These are phyloP conservation scores for Biancaea sappan DNA, from an alignment of 306 rosid genomes.

Conservation along the genomic window DNA sequence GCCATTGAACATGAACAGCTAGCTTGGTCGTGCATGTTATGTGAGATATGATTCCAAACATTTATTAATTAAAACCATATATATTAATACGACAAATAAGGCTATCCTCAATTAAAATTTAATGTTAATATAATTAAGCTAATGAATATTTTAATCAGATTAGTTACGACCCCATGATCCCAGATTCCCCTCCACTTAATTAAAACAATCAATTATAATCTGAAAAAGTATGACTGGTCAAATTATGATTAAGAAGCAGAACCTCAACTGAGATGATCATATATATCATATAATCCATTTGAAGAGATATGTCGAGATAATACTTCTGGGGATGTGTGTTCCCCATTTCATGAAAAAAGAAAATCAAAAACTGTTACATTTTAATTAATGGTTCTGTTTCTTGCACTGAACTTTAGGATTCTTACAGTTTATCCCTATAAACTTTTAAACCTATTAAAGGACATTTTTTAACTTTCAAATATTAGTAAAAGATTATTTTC, in stretches of 20 bases:
- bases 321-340: slow-evolving; percentile 12
- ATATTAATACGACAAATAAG: not conserved
- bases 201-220: not conserved
- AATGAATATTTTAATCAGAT: not conserved
- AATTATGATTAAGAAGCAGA: not conserved
- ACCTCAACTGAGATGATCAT: slow-evolving; percentile 23
- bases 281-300: slow-evolving; percentile 14
- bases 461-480: too few relatives aligned
- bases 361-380: slow-evolving; percentile 5
- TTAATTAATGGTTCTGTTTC: slow-evolving; percentile 26
- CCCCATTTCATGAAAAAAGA: slow-evolving; percentile 35
- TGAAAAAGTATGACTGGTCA: slow-evolving; percentile 31
- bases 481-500: too few relatives aligned
- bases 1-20: slow-evolving; percentile 5
- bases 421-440: too few relatives aligned
- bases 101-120: slow-evolving; percentile 2
- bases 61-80: not conserved
- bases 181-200: not conserved
- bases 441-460: too few relatives aligned
- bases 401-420: not conserved
- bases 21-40: slow-evolving; percentile 1
- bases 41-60: not conserved
- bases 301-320: slow-evolving; percentile 20
- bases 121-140: slow-evolving; percentile 8
- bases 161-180: slow-evolving; percentile 24